phyloP scores from a whole-genome alignment of 2,329 filamentous ascomycete genomes.

The Xenosphaeropsis pyriputrescens region DNA sequence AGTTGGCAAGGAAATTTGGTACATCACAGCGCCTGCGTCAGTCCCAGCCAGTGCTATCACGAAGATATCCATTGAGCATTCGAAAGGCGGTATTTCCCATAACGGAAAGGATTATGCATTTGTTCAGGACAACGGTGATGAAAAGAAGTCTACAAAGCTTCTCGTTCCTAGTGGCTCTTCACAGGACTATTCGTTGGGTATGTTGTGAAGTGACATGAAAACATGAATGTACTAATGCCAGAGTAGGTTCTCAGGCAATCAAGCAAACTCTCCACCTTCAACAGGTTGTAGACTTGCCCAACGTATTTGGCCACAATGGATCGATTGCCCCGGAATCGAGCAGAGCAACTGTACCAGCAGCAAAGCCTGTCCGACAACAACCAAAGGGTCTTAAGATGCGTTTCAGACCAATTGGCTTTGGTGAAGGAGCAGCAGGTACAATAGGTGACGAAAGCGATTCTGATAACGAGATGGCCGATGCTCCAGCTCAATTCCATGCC shows the following conservation, averaged over 20 bases:
- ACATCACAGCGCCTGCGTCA: slow-evolving; percentile 59
- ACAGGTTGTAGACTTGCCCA: slow-evolving; percentile 38
- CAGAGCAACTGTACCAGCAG: slow-evolving; percentile 28
- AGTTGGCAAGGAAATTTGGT: slow-evolving; percentile 64
- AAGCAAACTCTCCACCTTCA: slow-evolving; percentile 49
- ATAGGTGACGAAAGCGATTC: slow-evolving; percentile 17
- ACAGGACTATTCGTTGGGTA: slow-evolving; percentile 20
- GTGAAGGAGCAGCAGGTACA: slow-evolving; percentile 23
- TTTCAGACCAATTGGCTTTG: slow-evolving; percentile 50
- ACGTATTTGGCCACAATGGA: slow-evolving; percentile 10
- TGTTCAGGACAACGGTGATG: slow-evolving; percentile 34
- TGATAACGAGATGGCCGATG: slow-evolving; percentile 10
- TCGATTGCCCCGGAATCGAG: slow-evolving; percentile 23
- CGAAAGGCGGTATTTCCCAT: slow-evolving; percentile 40
- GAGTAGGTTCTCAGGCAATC: too few species aligned
- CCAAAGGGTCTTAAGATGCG: slow-evolving; percentile 53
- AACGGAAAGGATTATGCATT: slow-evolving; percentile 49
- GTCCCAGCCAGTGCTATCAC: slow-evolving; percentile 54
- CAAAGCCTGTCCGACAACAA: slow-evolving; percentile 38
- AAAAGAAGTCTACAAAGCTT: slow-evolving; percentile 38
- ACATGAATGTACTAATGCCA: too few species aligned
- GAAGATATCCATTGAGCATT: slow-evolving; percentile 45
- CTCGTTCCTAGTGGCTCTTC: slow-evolving; percentile 39
- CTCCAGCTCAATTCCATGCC: slow-evolving; percentile 2
- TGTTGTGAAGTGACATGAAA: too few species aligned